Evolutionary conservation across 2,329 filamentous ascomycete genomes (phyloP).

Genomic region (Tolypocladium tropicale): DNA sequence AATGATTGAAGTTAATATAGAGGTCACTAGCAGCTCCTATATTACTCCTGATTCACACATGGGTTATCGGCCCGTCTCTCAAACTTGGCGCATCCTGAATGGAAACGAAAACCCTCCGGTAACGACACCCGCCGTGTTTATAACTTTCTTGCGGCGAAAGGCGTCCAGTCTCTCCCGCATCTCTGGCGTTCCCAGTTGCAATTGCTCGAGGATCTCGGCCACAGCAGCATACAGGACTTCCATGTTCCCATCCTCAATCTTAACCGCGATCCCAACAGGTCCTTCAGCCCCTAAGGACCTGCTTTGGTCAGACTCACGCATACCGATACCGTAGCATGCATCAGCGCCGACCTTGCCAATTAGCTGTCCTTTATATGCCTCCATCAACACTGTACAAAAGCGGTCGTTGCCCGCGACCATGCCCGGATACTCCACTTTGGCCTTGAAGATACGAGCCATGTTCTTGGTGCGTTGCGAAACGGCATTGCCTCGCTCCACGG

Average conservation of each 20-base stretch:
- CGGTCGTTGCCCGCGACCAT: slow-evolving; percentile 32
- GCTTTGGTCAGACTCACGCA: slow-evolving; percentile 27
- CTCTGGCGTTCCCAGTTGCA: slow-evolving; percentile 24
- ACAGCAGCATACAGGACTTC: slow-evolving; percentile 32
- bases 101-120: slow-evolving; percentile 15
- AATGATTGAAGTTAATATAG: too few species aligned
- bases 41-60: too few species aligned
- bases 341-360: slow-evolving; percentile 40
- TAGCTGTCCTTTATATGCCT: slow-evolving; percentile 21
- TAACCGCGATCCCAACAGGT: slow-evolving; percentile 32
- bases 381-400: slow-evolving; percentile 37
- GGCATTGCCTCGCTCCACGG: background rate
- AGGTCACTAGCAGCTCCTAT: too few species aligned
- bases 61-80: background rate
- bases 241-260: slow-evolving; percentile 37
- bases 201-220: slow-evolving; percentile 31
- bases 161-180: slow-evolving; percentile 15
- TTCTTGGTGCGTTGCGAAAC: slow-evolving; percentile 6
- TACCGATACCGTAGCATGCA: slow-evolving; percentile 34
- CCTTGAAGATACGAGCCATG: slow-evolving; percentile 26
- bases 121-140: slow-evolving; percentile 27
- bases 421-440: slow-evolving; percentile 31
- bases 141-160: slow-evolving; percentile 22
- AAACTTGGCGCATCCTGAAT: background rate
- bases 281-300: slow-evolving; percentile 23